phyloP scores from a whole-genome alignment of 192 early-diverging fungal species.

The Phlyctochytrium planicorne region DNA sequence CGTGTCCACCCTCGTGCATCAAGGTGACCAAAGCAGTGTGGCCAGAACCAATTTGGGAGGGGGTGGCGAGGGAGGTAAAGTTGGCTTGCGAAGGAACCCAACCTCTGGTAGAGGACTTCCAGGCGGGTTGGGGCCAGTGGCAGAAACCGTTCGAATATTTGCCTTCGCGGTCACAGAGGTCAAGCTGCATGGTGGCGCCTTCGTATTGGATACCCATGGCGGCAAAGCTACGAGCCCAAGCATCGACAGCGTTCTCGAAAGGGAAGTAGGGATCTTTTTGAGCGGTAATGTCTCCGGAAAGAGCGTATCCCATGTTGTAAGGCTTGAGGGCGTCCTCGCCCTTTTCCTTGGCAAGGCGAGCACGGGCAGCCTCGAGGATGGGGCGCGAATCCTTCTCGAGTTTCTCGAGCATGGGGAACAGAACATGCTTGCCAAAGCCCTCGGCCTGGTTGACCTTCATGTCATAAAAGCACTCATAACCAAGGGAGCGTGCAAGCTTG shows the following conservation, averaged over 20 bases:
- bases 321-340: constrained; percentile 31
- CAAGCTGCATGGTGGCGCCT: constrained; percentile 30
- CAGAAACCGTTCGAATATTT: constrained; percentile 42
- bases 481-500: constrained; percentile 30
- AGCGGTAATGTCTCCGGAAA: constrained; percentile 23
- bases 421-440: constrained; percentile 31
- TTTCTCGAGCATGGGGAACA: constrained; percentile 38
- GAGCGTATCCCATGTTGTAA: constrained; percentile 26
- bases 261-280: constrained; percentile 18
- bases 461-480: constrained; percentile 36
- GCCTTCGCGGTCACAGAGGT: constrained; percentile 35
- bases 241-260: constrained; percentile 26
- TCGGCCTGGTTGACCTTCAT: constrained; percentile 35
- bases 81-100: constrained; percentile 42
- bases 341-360: constrained; percentile 29
- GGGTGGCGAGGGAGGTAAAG: constrained; percentile 36
- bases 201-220: constrained; percentile 33
- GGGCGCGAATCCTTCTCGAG: constrained; percentile 19
- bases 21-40: constrained; percentile 35
- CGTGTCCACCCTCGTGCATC: constrained; percentile 36
- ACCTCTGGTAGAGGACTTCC: constrained; percentile 21
- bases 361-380: constrained; percentile 29
- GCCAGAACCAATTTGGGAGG: constrained; percentile 31
- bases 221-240: constrained; percentile 35
- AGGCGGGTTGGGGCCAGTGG: constrained; percentile 41